Conservation (phyloP, 805 yeast genomes). For the Tetrapisispora fleetii region DNA sequence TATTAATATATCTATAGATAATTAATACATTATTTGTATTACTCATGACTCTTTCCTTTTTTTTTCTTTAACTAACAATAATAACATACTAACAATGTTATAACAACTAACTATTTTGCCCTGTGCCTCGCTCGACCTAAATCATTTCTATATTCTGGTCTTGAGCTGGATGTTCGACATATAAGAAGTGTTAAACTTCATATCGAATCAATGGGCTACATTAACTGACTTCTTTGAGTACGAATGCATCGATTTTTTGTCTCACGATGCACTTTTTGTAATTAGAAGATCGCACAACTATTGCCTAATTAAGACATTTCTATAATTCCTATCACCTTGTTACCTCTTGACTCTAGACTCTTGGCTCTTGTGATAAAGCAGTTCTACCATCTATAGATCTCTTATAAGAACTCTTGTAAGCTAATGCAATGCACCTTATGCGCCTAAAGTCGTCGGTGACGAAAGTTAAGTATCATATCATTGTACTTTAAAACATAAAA, state of each 20-base stretch:
- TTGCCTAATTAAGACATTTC: too few relatives aligned
- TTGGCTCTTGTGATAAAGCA: too few relatives aligned
- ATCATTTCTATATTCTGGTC: slow-evolving; percentile 28
- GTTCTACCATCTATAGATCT: too few relatives aligned
- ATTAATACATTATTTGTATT: slow-evolving; percentile 1
- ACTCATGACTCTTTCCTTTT: too few relatives aligned
- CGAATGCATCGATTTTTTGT: slow-evolving; percentile 33
- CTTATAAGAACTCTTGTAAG: too few relatives aligned
- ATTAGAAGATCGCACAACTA: slow-evolving; percentile 23
- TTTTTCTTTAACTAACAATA: not conserved
- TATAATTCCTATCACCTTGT: too few relatives aligned
- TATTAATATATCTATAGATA: slow-evolving; percentile 2
- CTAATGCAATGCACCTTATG: too few relatives aligned
- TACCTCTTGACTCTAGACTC: too few relatives aligned
- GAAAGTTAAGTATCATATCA: not conserved
- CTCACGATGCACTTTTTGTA: slow-evolving; percentile 20
- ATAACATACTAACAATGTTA: not conserved
- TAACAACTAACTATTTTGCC: slow-evolving; percentile 27
- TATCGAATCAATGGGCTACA: slow-evolving; percentile 38
- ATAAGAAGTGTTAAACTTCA: not conserved
- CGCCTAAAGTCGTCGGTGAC: too few relatives aligned
- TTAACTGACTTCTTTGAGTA: slow-evolving; percentile 47
- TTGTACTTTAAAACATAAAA: too few relatives aligned
- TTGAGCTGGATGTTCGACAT: slow-evolving; percentile 50
- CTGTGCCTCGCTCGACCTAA: slow-evolving; percentile 56